phyloP scores from a whole-genome alignment of 2,329 filamentous ascomycete genomes.

The Penicillium glabrum region DNA sequence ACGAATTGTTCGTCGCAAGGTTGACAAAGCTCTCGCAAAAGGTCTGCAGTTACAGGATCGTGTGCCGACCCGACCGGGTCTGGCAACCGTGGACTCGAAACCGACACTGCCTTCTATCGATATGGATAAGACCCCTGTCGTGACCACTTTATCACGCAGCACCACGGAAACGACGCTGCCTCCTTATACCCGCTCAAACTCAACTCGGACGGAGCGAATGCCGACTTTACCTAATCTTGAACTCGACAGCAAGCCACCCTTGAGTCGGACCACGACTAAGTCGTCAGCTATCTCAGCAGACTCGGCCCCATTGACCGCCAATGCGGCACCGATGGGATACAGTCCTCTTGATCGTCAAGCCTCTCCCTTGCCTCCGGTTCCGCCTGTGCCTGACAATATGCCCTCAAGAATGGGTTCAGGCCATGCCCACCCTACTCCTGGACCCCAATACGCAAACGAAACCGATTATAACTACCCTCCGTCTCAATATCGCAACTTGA shows the following conservation, averaged over 20 bases:
- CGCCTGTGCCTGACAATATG: constrained; percentile 27
- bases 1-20: constrained; percentile 79
- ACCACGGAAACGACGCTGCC: constrained; percentile 63
- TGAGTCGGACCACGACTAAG: constrained; percentile 47
- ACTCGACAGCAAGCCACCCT: constrained; percentile 42
- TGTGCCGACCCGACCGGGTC: constrained; percentile 45
- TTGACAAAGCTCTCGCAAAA: constrained; percentile 83
- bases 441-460: constrained; percentile 25
- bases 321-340: constrained; percentile 33
- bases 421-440: constrained; percentile 25
- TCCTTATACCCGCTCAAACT: constrained; percentile 60
- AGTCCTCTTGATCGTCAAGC: constrained; percentile 34
- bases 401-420: constrained; percentile 26
- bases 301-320: constrained; percentile 49
- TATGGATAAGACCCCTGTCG: constrained; percentile 35
- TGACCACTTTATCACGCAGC: constrained; percentile 39
- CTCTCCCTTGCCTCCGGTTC: constrained; percentile 32
- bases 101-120: constrained; percentile 65
- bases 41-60: constrained; percentile 61
- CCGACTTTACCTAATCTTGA: constrained; percentile 44
- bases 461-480: constrained; percentile 14
- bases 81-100: constrained; percentile 29
- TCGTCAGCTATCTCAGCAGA: constrained; percentile 51
- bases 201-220: constrained; percentile 20
- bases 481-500: constrained; percentile 21